These are phyloP conservation scores for Chlorella sp. DNA, from an alignment of 139 green algal species.

Conservation along the genomic window DNA sequence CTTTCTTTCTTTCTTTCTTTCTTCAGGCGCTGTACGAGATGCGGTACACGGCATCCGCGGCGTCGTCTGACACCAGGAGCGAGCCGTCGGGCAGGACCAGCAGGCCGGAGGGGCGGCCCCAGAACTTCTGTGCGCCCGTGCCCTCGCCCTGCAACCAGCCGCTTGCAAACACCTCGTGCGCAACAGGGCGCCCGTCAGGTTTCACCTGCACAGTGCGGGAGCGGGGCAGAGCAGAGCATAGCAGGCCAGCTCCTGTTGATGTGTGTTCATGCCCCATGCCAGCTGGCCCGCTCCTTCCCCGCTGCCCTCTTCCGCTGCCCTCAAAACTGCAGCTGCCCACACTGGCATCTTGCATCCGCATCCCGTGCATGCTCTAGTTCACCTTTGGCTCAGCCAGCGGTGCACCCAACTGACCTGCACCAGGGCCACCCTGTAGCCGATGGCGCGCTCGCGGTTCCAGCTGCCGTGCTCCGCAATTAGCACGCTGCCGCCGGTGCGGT, in stretches of 20 bases:
- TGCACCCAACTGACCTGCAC: neutral
- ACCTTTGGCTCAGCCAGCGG: too few species aligned
- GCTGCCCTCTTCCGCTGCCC: too few species aligned
- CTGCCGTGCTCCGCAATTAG: conserved; percentile 57
- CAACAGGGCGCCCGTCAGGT: neutral
- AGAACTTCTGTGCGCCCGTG: neutral
- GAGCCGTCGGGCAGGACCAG: conserved; percentile 40
- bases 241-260: too few species aligned
- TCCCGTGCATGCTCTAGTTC: too few species aligned
- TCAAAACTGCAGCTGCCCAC: too few species aligned
- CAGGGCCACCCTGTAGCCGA: conserved; percentile 30
- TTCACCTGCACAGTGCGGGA: neutral
- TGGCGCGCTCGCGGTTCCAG: conserved; percentile 34
- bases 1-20: too few species aligned
- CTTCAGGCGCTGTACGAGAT: conserved; percentile 34
- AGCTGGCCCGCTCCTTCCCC: too few species aligned
- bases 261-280: too few species aligned
- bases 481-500: neutral
- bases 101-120: conserved; percentile 43
- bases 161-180: conserved; percentile 8
- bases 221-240: too few species aligned
- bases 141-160: conserved; percentile 22
- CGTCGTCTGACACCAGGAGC: conserved; percentile 54
- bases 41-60: conserved; percentile 41
- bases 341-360: too few species aligned